Base-by-base conservation (phyloP, 192 early-diverging fungal species). In the Funneliformis geosporum region DNA sequence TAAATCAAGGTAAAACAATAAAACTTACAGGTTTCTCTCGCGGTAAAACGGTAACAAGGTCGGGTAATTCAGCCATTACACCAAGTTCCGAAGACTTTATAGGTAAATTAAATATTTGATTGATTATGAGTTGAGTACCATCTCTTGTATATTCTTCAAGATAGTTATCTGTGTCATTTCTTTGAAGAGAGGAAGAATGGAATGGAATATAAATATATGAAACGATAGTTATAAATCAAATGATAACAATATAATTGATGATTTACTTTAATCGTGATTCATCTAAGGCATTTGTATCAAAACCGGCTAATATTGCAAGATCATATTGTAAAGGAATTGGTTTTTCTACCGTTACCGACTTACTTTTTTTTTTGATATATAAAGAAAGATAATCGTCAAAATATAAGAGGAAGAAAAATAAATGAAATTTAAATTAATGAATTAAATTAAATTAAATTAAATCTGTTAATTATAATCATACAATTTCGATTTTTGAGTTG, bases 241-340 rank as follows among this genome's bases (percentile, higher is more conserved):
- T 8, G 18, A 67, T 67, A 38, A 28, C 2, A 65, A 11, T 25
- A 18, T 7, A 7, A 65, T 44, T 23, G 27, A 47, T 75, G 14
- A 46, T 12, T 84, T 85, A 87, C 87, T 84, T 86, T 66, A 88
- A 82, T 62, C 83, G 84, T n/a, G 78, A 78, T 55, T 90, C 88
- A 80, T 97, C 92, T 11, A 97, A 81, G 73, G 94, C 87, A 85
- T 95, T 96, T 55, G 88, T 88, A 86, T 99, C 96, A 79, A 90
- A 95, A 14, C 86, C 91, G 21, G 92, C 86, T 25, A 99, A 86
- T 71, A 94, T 87, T n/a, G 92, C 94, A 40, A 97, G 87, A 89
- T 99, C 97, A 75, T 93, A 92, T 74, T 97, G 94, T 60, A 96
- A 83, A 27, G 95, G 95, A 47, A 95, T 87, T 50, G 92, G 83